phyloP scores from a whole-genome alignment of 495 filamentous ascomycete species.

The Beverwykella pulmonaria region DNA sequence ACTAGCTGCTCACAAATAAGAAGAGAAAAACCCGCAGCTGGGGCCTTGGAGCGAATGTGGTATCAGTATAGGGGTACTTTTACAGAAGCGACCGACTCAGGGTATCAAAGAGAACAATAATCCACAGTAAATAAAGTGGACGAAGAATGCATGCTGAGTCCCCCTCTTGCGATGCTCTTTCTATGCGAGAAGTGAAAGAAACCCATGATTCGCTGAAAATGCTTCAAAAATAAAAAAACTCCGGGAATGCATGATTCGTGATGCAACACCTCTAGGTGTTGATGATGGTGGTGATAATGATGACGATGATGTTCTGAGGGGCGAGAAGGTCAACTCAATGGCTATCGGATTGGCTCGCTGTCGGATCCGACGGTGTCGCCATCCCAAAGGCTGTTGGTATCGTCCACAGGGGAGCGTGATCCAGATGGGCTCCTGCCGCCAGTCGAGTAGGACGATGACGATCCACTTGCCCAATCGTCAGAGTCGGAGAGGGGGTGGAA shows the following conservation, averaged over 20 bases:
- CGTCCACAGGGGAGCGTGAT: conserved; percentile 63
- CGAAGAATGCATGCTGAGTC: not conserved
- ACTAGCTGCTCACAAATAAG: not conserved
- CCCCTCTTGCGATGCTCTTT: conserved; percentile 9
- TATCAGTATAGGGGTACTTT: conserved; percentile 15
- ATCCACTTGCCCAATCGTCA: conserved; percentile 75
- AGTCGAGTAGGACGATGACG: conserved; percentile 60
- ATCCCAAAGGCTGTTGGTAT: conserved; percentile 63
- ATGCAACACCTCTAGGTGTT: not conserved
- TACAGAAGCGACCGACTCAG: conserved; percentile 27
- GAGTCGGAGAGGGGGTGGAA: conserved; percentile 57
- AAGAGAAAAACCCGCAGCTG: conserved; percentile 2
- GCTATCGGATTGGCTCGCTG: conserved; percentile 26
- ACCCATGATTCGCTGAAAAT: conserved; percentile 7
- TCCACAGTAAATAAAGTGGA: conserved; percentile 4
- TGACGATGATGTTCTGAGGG: conserved; percentile 8
- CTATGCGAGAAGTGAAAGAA: not conserved
- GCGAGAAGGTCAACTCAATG: not conserved
- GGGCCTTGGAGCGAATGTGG: conserved; percentile 17
- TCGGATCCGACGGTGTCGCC: conserved; percentile 61
- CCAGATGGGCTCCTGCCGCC: conserved; percentile 37
- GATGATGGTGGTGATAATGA: too few relatives aligned
- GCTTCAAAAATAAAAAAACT: conserved; percentile 1
- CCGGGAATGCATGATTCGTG: conserved; percentile 31
- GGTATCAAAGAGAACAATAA: conserved; percentile 16